These are phyloP conservation scores for Arthrobotrys iridis DNA, from an alignment of 2,329 filamentous ascomycete genomes.

Conservation along the genomic window DNA sequence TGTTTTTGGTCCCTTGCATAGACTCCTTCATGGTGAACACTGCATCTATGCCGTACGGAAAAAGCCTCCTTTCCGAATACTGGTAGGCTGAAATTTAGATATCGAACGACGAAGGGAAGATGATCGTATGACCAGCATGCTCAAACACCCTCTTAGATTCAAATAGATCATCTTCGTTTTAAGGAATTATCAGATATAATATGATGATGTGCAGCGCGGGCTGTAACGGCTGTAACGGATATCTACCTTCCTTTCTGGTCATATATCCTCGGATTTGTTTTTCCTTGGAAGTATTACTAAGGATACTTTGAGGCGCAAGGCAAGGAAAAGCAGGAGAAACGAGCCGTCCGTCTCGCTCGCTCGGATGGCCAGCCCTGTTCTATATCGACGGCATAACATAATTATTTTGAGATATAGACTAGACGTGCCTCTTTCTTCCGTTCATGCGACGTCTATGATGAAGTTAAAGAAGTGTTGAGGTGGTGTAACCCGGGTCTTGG, in stretches of 20 bases:
- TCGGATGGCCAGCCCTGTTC: constrained; percentile 34
- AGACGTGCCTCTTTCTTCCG: not conserved
- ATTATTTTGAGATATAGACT: constrained; percentile 5
- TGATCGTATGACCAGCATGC: constrained; percentile 34
- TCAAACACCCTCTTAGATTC: constrained; percentile 7
- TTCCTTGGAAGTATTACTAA: constrained; percentile 26
- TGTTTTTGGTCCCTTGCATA: constrained; percentile 9
- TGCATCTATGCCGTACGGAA: constrained; percentile 1
- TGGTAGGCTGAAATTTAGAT: not conserved
- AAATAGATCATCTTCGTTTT: not conserved
- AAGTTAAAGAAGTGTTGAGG: not conserved
- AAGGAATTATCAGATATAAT: constrained; percentile 1
- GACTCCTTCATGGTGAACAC: not conserved
- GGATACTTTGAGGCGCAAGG: constrained; percentile 19
- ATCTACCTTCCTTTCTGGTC: constrained; percentile 42
- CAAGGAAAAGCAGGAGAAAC: constrained; percentile 32
- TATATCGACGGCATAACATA: constrained; percentile 21
- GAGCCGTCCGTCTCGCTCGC: constrained; percentile 34
- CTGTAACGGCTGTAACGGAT: constrained; percentile 30
- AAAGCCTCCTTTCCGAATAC: constrained; percentile 3
- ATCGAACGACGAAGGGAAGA: constrained; percentile 9
- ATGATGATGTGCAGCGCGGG: constrained; percentile 44
- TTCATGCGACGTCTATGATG: constrained; percentile 11
- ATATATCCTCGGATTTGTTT: constrained; percentile 31
- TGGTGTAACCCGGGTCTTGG: constrained; percentile 19